Conservation (phyloP, 1,284 basidiomycete genomes). For the Kwoniella shivajii region DNA sequence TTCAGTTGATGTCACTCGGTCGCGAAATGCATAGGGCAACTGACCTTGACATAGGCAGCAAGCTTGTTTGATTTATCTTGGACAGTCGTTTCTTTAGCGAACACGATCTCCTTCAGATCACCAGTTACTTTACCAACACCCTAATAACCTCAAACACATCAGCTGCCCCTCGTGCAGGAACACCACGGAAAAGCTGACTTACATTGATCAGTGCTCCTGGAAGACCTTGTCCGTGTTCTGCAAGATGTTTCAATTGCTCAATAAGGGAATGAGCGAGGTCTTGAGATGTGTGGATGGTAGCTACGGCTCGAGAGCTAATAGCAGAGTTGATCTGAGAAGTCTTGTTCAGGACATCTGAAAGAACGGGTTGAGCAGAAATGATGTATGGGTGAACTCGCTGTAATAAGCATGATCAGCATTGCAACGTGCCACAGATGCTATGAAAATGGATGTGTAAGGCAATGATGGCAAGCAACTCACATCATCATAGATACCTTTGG, state of each 20-base stretch:
- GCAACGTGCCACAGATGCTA: too few relatives aligned
- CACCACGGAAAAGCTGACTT: slow-evolving; percentile 5
- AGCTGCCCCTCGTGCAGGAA: slow-evolving; percentile 2
- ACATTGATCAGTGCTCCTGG: slow-evolving; percentile 46
- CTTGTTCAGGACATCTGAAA: slow-evolving; percentile 46
- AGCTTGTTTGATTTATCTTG: slow-evolving; percentile 54
- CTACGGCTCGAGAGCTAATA: slow-evolving; percentile 43
- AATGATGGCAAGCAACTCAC: slow-evolving; percentile 33
- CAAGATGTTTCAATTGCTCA: slow-evolving; percentile 47
- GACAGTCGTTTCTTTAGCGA: slow-evolving; percentile 48
- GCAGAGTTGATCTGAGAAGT: slow-evolving; percentile 47
- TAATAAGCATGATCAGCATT: background rate
- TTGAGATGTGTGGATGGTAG: slow-evolving; percentile 41
- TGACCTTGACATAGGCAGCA: slow-evolving; percentile 48
- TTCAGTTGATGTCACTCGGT: background rate
- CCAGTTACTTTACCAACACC: slow-evolving; percentile 42
- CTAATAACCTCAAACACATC: slow-evolving; percentile 19
- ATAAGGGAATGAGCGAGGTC: slow-evolving; percentile 45
- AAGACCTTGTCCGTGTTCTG: slow-evolving; percentile 48
- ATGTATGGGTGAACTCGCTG: slow-evolving; percentile 45
- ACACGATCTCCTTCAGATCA: slow-evolving; percentile 50
- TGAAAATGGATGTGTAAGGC: too few relatives aligned
- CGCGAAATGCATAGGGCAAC: slow-evolving; percentile 2
- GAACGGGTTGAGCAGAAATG: slow-evolving; percentile 40
- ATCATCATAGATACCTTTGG: slow-evolving; percentile 51